Conservation (phyloP, 371 early-diverging fungal genomes). For the Apophysomyces trapeziformis region DNA sequence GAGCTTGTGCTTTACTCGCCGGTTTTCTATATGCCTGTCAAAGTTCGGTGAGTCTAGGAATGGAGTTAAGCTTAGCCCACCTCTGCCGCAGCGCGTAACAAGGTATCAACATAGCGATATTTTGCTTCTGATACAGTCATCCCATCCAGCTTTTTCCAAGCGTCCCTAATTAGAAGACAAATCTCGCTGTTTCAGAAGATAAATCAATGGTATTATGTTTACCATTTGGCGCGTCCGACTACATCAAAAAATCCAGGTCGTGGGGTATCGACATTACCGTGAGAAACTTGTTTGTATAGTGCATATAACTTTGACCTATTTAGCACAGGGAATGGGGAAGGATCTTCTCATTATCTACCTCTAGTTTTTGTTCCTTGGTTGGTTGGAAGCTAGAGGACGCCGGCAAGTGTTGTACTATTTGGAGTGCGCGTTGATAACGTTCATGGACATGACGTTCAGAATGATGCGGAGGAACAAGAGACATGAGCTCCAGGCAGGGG, state of each 20-base stretch:
- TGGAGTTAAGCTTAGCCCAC: slow-evolving; percentile 12
- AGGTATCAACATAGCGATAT: slow-evolving; percentile 35
- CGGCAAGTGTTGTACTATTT: slow-evolving; percentile 51
- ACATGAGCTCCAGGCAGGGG: slow-evolving; percentile 20
- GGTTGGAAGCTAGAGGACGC: slow-evolving; percentile 51
- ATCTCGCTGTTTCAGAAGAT: neutral
- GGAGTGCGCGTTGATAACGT: slow-evolving; percentile 43
- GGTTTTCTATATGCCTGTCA: slow-evolving; percentile 46
- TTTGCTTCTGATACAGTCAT: slow-evolving; percentile 34
- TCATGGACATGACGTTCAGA: slow-evolving; percentile 41
- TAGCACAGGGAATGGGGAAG: slow-evolving; percentile 1
- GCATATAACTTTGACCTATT: slow-evolving; percentile 39
- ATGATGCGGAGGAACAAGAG: slow-evolving; percentile 36
- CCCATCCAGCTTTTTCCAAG: slow-evolving; percentile 38
- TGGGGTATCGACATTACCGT: slow-evolving; percentile 39
- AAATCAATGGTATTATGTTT: slow-evolving; percentile 7
- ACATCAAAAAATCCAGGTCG: slow-evolving; percentile 56
- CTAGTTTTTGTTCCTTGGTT: slow-evolving; percentile 51
- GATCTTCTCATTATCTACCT: slow-evolving; percentile 22
- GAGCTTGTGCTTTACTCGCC: slow-evolving; percentile 44
- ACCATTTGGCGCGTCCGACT: slow-evolving; percentile 56
- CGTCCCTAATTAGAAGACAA: slow-evolving; percentile 31
- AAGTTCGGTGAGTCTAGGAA: slow-evolving; percentile 3
- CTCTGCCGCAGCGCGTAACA: slow-evolving; percentile 33
- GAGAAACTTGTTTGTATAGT: slow-evolving; percentile 51